phyloP scores from a whole-genome alignment of 1,284 basidiomycete species.

The Meripilus lineatus region DNA sequence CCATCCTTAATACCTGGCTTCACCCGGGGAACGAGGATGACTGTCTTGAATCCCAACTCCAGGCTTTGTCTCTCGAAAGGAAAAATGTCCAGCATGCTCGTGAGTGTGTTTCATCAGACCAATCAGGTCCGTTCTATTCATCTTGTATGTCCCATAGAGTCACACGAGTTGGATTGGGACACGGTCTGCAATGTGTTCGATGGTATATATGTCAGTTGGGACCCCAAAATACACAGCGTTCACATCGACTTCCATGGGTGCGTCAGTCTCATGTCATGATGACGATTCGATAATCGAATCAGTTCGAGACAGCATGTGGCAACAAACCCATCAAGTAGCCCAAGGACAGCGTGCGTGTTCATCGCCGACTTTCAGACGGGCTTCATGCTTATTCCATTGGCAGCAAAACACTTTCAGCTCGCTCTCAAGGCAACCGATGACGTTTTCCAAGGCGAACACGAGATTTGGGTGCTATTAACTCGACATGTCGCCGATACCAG shows the following conservation, averaged over 20 bases:
- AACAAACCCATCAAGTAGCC: not conserved
- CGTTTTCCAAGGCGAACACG: conserved; percentile 14
- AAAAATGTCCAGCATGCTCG: too few species aligned
- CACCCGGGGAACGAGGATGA: too few species aligned
- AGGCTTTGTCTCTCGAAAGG: too few species aligned
- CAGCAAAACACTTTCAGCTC: conserved; percentile 26
- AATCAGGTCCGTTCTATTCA: too few species aligned
- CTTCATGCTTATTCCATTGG: not conserved
- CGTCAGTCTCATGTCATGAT: too few species aligned
- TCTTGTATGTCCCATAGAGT: conserved; percentile 30
- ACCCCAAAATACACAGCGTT: conserved; percentile 59
- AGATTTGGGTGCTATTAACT: conserved; percentile 78
- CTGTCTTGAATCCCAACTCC: too few species aligned
- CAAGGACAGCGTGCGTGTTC: conserved; percentile 11
- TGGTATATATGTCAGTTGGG: conserved; percentile 86
- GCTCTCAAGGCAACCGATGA: conserved; percentile 16
- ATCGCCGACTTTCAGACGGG: too few species aligned
- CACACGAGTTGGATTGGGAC: conserved; percentile 64
- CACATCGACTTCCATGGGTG: conserved; percentile 8
- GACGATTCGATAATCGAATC: too few species aligned
- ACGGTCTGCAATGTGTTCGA: conserved; percentile 74
- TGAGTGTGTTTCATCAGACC: too few species aligned
- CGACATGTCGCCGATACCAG: conserved; percentile 66
- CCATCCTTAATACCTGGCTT: conserved; percentile 60
- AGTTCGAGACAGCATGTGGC: conserved; percentile 16